Evolutionary conservation across 345 rosid genomes (phyloP).

Genomic region (Trapa bicornis): DNA sequence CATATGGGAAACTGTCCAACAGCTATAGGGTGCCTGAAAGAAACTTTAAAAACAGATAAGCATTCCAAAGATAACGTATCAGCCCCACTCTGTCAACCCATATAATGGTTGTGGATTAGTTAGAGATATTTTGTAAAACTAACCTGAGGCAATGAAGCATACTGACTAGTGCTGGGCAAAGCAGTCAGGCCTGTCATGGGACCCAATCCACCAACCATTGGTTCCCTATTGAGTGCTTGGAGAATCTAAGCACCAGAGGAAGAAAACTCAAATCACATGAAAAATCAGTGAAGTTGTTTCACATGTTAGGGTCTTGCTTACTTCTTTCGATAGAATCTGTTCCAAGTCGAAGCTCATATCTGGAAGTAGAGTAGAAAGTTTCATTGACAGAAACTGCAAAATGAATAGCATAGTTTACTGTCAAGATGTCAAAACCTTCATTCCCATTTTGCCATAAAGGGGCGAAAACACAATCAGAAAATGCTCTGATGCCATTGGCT

Average conservation of each 20-base stretch:
- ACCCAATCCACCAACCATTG: constrained; percentile 29
- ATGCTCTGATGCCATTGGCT: not conserved
- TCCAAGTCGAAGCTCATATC: constrained; percentile 58
- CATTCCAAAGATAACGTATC: not conserved
- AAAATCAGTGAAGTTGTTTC: not conserved
- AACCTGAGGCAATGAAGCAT: constrained; percentile 54
- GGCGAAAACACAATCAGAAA: not conserved
- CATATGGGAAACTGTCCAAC: not conserved
- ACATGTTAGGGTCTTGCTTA: constrained; percentile 23
- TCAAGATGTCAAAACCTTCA: not conserved
- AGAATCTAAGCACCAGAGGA: constrained; percentile 34
- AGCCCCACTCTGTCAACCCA: not conserved
- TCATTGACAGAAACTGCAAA: constrained; percentile 87
- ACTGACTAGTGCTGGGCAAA: constrained; percentile 41
- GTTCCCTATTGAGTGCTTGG: constrained; percentile 39
- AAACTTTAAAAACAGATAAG: not conserved
- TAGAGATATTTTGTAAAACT: constrained; percentile 4
- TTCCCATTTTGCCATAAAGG: not conserved
- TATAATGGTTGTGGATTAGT: not conserved
- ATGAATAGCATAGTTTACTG: not conserved
- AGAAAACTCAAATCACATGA: constrained; percentile 5
- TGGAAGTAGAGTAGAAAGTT: constrained; percentile 91
- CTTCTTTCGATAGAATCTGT: constrained; percentile 73
- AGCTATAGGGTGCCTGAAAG: not conserved
- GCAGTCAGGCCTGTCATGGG: constrained; percentile 33